A percentile compares a stretch with the other conserved stretches of the same genome.
Conservation (phyloP, 2,329 filamentous ascomycete genomes). For the Cytospora schulzeri region DNA sequence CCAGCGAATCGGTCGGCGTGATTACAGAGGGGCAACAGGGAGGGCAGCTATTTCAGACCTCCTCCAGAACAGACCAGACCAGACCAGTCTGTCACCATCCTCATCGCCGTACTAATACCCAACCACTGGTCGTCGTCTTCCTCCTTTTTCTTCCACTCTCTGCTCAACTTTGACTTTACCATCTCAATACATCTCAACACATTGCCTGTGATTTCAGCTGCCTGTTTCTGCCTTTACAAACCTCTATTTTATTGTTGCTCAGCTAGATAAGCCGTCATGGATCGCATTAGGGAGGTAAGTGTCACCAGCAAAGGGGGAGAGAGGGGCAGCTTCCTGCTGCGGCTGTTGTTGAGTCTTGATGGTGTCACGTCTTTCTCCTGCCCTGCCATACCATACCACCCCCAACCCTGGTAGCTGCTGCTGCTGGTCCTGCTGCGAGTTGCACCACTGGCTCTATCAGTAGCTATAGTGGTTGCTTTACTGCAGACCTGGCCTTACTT, state of each 20-base stretch:
- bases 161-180: constrained; percentile 29
- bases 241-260: constrained; percentile 6
- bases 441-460: background rate
- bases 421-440: background rate
- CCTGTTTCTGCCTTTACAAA: background rate
- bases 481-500: constrained; percentile 14
- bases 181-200: constrained; percentile 27
- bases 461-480: background rate
- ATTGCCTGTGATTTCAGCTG: constrained; percentile 8
- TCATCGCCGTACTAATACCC: constrained; percentile 26
- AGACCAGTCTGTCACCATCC: constrained; percentile 26
- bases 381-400: background rate
- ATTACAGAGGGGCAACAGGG: constrained; percentile 27
- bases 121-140: constrained; percentile 12
- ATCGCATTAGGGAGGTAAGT: constrained; percentile 88
- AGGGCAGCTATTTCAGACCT: constrained; percentile 27
- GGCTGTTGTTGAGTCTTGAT: constrained; percentile 12
- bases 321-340: background rate
- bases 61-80: constrained; percentile 22
- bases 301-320: constrained; percentile 18
- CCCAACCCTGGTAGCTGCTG: background rate
- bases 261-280: constrained; percentile 58
- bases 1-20: constrained; percentile 27
- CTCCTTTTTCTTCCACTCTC: constrained; percentile 22
- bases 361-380: constrained; percentile 9